These are phyloP conservation scores for Fraxinus cuspidata DNA, from an alignment of 257 asterid genomes.

Conservation along the genomic window DNA sequence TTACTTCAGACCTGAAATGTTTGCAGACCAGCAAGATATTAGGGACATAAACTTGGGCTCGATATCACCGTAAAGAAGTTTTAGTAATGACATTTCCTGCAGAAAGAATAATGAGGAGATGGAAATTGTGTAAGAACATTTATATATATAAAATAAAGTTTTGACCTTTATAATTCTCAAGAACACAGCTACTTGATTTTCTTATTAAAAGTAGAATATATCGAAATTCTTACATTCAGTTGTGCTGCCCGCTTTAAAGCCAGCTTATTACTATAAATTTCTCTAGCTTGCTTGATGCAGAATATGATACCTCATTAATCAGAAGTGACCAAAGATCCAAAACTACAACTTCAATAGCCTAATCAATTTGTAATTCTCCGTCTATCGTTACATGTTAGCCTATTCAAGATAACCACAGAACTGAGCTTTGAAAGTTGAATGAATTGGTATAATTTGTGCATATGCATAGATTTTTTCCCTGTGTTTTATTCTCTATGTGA, in stretches of 20 bases:
- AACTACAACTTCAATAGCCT: not conserved
- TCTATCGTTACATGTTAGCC: not conserved
- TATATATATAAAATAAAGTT: not conserved
- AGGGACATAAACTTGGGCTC: slow-evolving; percentile 39
- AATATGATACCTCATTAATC: not conserved
- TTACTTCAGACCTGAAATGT: slow-evolving; percentile 55
- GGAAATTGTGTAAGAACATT: not conserved
- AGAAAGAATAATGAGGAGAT: slow-evolving; percentile 7
- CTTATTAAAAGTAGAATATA: slow-evolving; percentile 2
- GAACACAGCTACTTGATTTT: not conserved
- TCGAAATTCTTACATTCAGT: not conserved
- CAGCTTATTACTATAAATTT: not conserved
- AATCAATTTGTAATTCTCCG: not conserved
- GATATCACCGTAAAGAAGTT: slow-evolving; percentile 33
- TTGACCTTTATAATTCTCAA: not conserved
- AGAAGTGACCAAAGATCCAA: not conserved
- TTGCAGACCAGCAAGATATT: slow-evolving; percentile 32
- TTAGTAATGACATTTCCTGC: slow-evolving; percentile 49
- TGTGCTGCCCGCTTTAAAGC: not conserved
- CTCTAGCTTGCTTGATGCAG: not conserved
- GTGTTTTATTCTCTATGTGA: not conserved
- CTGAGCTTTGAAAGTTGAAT: not conserved
- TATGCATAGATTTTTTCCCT: not conserved
- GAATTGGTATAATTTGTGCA: not conserved
- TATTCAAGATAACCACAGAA: not conserved